Conservation (phyloP, 441 rosid species). For the Adansonia madagascariensis region DNA sequence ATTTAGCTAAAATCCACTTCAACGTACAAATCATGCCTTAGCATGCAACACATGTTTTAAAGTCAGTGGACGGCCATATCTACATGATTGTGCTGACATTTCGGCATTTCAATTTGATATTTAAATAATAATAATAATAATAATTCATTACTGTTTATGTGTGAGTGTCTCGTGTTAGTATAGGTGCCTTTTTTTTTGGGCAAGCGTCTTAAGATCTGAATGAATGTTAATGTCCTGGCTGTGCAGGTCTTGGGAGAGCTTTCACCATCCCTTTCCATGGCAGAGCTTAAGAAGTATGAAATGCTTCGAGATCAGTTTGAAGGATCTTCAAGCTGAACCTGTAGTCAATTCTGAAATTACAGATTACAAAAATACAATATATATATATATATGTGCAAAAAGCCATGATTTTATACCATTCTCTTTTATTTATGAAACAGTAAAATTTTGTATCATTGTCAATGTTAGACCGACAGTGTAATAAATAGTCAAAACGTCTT, state of each 20-base stretch:
- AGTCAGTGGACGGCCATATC: not conserved
- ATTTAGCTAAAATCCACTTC: not conserved
- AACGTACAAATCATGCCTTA: slow-evolving; percentile 6
- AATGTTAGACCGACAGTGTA: not conserved
- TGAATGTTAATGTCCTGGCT: not conserved
- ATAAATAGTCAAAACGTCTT: not conserved
- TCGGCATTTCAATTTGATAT: slow-evolving; percentile 4
- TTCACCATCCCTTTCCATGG: slow-evolving; percentile 85
- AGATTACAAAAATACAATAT: not conserved
- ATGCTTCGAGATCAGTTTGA: slow-evolving; percentile 70
- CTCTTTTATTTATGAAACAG: not conserved
- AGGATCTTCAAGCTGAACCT: slow-evolving; percentile 47
- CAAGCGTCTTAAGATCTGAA: not conserved
- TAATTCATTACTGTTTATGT: not conserved
- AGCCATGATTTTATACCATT: not conserved
- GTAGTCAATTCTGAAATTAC: not conserved
- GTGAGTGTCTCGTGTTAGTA: not conserved
- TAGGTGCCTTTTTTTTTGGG: not conserved
- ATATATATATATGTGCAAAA: not conserved
- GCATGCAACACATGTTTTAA: not conserved
- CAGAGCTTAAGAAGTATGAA: slow-evolving; percentile 90
- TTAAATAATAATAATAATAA: not conserved
- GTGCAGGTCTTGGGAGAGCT: slow-evolving; percentile 78
- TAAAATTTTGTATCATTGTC: not conserved
- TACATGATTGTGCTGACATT: slow-evolving; percentile 3